A percentile compares a stretch with the other conserved stretches of the same genome.
phyloP scores from a whole-genome alignment of 78 protist species.

The Polysphondylium violaceum region DNA sequence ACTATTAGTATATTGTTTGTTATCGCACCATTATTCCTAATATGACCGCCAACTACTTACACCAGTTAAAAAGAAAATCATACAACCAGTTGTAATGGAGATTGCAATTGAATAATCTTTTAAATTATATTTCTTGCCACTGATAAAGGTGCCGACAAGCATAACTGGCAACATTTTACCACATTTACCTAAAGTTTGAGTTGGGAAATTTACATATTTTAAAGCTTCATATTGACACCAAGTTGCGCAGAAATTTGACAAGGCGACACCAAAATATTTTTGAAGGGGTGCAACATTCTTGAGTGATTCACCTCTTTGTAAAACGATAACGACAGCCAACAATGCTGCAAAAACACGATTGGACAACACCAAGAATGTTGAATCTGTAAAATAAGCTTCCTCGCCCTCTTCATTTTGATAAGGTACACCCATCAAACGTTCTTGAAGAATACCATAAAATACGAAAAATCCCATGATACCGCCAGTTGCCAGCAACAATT shows the following conservation, averaged over 20 bases:
- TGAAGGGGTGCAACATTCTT: conserved; percentile 66
- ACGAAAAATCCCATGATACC: conserved; percentile 80
- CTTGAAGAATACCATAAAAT: conserved; percentile 80
- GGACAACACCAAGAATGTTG: conserved; percentile 71
- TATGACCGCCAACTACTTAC: not conserved
- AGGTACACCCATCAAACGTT: conserved; percentile 69
- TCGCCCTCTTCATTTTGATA: conserved; percentile 1
- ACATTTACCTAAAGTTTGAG: conserved; percentile 84
- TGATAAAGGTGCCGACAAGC: conserved; percentile 59
- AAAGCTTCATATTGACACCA: conserved; percentile 86
- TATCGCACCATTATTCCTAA: not conserved
- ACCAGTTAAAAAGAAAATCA: conserved; percentile 80
- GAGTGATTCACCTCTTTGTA: conserved; percentile 53
- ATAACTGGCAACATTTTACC: conserved; percentile 85
- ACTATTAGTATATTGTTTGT: not conserved
- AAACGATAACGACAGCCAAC: conserved; percentile 44
- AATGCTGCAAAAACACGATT: conserved; percentile 74
- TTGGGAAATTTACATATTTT: conserved; percentile 84
- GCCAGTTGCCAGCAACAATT: conserved; percentile 6
- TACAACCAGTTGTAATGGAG: conserved; percentile 71
- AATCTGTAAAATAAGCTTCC: not conserved
- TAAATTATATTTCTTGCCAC: conserved; percentile 36
- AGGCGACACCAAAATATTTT: conserved; percentile 52
- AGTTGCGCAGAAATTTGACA: conserved; percentile 82
- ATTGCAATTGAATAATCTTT: conserved; percentile 55